Base-by-base conservation (phyloP, 805 yeast species). In the Allodekkera sacchari region DNA sequence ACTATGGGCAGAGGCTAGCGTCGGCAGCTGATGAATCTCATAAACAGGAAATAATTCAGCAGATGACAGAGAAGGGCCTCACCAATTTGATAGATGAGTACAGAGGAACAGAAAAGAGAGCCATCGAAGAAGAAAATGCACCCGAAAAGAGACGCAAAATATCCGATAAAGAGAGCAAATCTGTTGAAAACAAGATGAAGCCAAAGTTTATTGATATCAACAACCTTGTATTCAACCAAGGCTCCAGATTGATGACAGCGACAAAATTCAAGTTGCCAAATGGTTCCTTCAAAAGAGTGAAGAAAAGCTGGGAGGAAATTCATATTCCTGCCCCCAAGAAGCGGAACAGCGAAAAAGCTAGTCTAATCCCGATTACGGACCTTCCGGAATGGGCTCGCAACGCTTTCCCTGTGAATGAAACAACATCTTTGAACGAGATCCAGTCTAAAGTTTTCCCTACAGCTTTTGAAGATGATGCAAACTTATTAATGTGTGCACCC, bases 401-500 rank as follows among this genome's bases (percentile, higher is more conserved):
- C 1, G 92, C 82, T 0, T 94, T 92, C 45, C 83, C 87, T 1
- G 52, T 68, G 0, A 56, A 65, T 1, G 84, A 82, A 48, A 78
- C 87, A 0, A 47, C 67, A 2, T 61, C 77, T 1, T 65, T 92
- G 42, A 92, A 92, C 53, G 61, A 84, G 32, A 72, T 92, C 11
- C 99, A 92, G 54, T 82, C 95, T 1, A 71, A 71, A 38, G 85
- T 88, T 0, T 84, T 58, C 41, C 92, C 92, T 1, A 50, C 63
- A n/a, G 96, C 95, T 0, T 83, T 89, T 41, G 47, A 66, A 4
- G 58, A 71, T 1, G 92, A 83, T 48, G 66, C 67, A 4, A 89
- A 88, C 46, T 52, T 92, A 24, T 59, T 89, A 12, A 61, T 89
- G 44, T 89, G 97, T 67, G 97, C 98, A 1, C 98, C 98, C 6